These are phyloP conservation scores for Ballota nigra DNA, from an alignment of 257 asterid species.

Conservation along the genomic window DNA sequence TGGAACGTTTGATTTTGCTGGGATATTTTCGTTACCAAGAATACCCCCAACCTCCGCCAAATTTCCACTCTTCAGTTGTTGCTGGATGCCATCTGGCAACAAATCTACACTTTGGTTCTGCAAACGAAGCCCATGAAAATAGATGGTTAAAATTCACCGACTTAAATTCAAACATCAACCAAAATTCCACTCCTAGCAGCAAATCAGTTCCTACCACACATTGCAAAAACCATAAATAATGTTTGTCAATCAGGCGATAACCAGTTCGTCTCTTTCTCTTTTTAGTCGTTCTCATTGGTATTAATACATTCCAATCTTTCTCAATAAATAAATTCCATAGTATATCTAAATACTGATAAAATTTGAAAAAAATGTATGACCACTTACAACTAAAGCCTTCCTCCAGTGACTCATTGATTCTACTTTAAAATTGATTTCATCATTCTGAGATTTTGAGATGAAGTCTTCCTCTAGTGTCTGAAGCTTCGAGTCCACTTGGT, in stretches of 20 bases:
- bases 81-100: constrained; percentile 71
- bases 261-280: not conserved
- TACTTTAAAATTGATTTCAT: constrained; percentile 47
- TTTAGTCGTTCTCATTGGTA: not conserved
- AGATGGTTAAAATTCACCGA: not conserved
- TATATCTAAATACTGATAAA: not conserved
- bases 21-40: constrained; percentile 26
- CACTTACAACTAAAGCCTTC: constrained; percentile 80
- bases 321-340: not conserved
- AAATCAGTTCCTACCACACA: constrained; percentile 7
- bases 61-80: constrained; percentile 62
- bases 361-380: constrained; percentile 9
- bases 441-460: constrained; percentile 44
- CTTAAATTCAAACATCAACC: not conserved
- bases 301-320: not conserved
- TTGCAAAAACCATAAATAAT: not conserved
- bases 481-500: constrained; percentile 72
- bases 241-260: constrained; percentile 3
- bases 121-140: constrained; percentile 7
- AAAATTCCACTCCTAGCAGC: not conserved
- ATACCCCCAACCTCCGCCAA: constrained; percentile 42
- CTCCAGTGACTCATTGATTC: constrained; percentile 68
- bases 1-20: constrained; percentile 34
- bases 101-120: constrained; percentile 77
- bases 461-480: constrained; percentile 64